Evolutionary conservation across 2,329 filamentous ascomycete genomes (phyloP).

Genomic region (Alternaria triticimaculans): DNA sequence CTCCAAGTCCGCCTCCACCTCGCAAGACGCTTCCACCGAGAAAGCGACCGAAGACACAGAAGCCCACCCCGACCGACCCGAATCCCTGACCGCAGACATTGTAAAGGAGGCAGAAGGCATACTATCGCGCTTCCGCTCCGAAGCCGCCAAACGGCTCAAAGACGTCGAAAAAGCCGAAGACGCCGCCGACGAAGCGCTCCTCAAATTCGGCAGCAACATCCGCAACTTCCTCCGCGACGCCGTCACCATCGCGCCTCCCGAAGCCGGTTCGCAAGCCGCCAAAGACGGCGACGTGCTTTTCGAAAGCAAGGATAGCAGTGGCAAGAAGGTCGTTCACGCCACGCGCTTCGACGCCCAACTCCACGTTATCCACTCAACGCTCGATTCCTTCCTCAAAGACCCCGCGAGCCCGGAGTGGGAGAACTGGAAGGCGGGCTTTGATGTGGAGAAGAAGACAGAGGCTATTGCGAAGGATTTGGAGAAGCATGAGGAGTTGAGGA

Average conservation of each 20-base stretch:
- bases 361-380: slow-evolving; percentile 88
- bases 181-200: slow-evolving; percentile 90
- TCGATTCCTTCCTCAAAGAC: slow-evolving; percentile 81
- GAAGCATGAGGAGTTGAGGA: slow-evolving; percentile 82
- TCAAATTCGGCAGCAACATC: slow-evolving; percentile 90
- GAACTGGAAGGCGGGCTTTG: slow-evolving; percentile 75
- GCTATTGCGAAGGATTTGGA: slow-evolving; percentile 82
- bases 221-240: slow-evolving; percentile 90
- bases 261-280: slow-evolving; percentile 55
- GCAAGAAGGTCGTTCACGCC: slow-evolving; percentile 92
- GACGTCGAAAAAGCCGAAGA: slow-evolving; percentile 93
- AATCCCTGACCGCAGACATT: slow-evolving; percentile 58
- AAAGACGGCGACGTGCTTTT: slow-evolving; percentile 71
- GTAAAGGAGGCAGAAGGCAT: slow-evolving; percentile 67
- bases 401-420: slow-evolving; percentile 77
- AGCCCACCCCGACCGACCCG: slow-evolving; percentile 50
- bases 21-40: slow-evolving; percentile 18
- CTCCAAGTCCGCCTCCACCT: slow-evolving; percentile 23
- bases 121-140: slow-evolving; percentile 75
- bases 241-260: slow-evolving; percentile 82
- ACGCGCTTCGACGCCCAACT: slow-evolving; percentile 94
- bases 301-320: slow-evolving; percentile 88
- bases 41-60: slow-evolving; percentile 28
- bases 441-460: slow-evolving; percentile 82
- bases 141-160: slow-evolving; percentile 83